Base-by-base conservation (phyloP, 2,329 filamentous ascomycete species). In the Pezicula radicicola region DNA sequence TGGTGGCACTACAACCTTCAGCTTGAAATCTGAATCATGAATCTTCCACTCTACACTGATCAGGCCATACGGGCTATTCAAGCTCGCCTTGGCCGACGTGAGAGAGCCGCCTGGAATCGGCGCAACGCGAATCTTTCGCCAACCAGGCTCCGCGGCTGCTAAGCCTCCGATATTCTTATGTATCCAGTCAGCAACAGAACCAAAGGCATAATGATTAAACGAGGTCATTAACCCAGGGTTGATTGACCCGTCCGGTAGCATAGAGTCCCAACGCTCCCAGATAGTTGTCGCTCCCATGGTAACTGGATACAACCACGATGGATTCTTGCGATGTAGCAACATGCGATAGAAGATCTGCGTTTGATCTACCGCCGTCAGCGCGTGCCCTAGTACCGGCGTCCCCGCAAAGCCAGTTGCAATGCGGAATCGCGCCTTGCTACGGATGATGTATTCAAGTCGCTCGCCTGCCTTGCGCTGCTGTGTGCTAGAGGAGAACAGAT, bases 81-180 rank as follows among this genome's bases (percentile, higher is more conserved):
- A n/a, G n/a, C n/a, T n/a, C n/a, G n/a, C n/a, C n/a, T n/a, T n/a
- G n/a, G n/a, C n/a, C n/a, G n/a, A n/a, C n/a, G n/a, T n/a, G n/a
- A n/a, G n/a, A n/a, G n/a, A n/a, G n/a, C n/a, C n/a, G n/a, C n/a
- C n/a, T n/a, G n/a, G n/a, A n/a, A n/a, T n/a, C n/a, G n/a, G n/a
- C n/a, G n/a, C n/a, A n/a, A n/a, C n/a, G n/a, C n/a, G n/a, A n/a
- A n/a, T n/a, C n/a, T n/a, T n/a, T n/a, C 33, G 33, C 33, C 33
- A 36, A 8, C 33, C 33, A 36, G 33, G 33, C 33, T 36, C 33
- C 8, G 15, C 59, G 3, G 62, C 67, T 21, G 70, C 67, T 16
- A 63, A 33, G 15, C 33, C 33, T 36, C 8, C 9, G 33, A 36
- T 36, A 15, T 15, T 36, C 15, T 15, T 36, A n/a, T 45, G 42